Percentiles rank a stretch among this genome's conserved stretches.
Conservation (phyloP, 208 protist species). For the Acanthamoeba quina region DNA sequence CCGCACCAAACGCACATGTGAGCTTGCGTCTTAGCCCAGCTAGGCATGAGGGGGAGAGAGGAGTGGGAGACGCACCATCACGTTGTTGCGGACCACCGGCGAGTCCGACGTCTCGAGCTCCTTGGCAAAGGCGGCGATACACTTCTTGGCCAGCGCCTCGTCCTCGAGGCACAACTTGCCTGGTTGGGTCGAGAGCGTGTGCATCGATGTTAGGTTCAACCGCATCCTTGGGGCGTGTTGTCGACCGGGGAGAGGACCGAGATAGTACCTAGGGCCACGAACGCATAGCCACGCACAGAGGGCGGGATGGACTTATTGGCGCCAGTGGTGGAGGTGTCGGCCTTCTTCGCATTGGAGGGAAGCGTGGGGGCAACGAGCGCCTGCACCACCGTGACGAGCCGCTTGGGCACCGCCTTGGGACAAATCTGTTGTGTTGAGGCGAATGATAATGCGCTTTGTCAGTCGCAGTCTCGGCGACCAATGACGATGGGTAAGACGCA, state of each 20-base stretch:
- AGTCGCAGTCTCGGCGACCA: no score
- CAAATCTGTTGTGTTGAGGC: constrained; percentile 14
- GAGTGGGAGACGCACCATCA: constrained; percentile 6
- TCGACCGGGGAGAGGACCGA: neutral
- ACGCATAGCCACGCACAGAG: constrained; percentile 81
- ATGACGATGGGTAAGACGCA: neutral
- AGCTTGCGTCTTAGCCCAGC: neutral
- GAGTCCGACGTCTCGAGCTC: constrained; percentile 81
- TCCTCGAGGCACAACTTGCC: constrained; percentile 85
- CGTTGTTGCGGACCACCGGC: constrained; percentile 82
- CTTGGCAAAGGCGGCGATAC: constrained; percentile 83
- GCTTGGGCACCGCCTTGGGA: constrained; percentile 60
- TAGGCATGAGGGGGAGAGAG: neutral
- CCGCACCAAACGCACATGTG: constrained; percentile 72
- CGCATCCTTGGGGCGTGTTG: no score
- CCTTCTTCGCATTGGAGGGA: neutral
- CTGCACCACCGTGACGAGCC: constrained; percentile 69
- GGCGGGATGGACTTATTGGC: constrained; percentile 38
- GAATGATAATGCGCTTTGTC: no score
- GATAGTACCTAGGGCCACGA: constrained; percentile 81
- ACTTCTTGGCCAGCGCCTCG: constrained; percentile 83
- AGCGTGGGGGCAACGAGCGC: constrained; percentile 54
- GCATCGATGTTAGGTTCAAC: no score
- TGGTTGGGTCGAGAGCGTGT: neutral
- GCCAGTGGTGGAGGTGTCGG: neutral